Base-by-base conservation (phyloP, 2,329 filamentous ascomycete species). In the Knufia petricola region DNA sequence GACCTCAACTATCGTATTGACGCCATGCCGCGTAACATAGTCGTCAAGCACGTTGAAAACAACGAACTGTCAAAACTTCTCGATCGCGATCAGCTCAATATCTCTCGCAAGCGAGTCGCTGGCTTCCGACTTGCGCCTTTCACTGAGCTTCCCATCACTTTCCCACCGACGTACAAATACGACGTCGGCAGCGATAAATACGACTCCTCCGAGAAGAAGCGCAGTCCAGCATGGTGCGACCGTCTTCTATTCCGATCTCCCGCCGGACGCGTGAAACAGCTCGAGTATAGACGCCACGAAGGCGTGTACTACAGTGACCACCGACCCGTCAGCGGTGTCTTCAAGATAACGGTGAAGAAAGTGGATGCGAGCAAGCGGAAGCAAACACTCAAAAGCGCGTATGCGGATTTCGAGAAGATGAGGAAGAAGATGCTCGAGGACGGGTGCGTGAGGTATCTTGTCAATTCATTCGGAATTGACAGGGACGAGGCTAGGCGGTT, bases 1-100 rank as follows among this genome's bases (percentile, higher is more conserved):
- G 92, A 98, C 64, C 75, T 98, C 43, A 98, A 98, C 67, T 98
- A 98, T 66, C 88, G 92, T 53, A 96, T 98, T 60, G 92, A 98
- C 64, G 88, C 89, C 20, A 95, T 96, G 79, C 87, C 87, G 15
- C 85, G 92, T 43, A 87, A 96, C 60, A 88, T 86, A 0, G 90
- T 98, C 2, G 84, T 96, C 48, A 83, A 82, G 51, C 88, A 87
- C 1, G 79, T 96, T 44, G 83, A 85, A 54, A 76, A 83, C 36
- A 82, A 84, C 53, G 94, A 96, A 57, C 74, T 96, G 2, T 61
- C 74, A 23, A 94, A 95, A 62, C 77, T 98, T 1, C 80, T 98
- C 0, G 90, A 96, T 50, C 82, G 92, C 42, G 92, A 98, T 61
- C 92, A 98, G 63, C 75, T 98, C 3, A 79, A 96, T 1, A 84